phyloP scores from a whole-genome alignment of 768 basidiomycete genomes.

The Polyporus arcularius region DNA sequence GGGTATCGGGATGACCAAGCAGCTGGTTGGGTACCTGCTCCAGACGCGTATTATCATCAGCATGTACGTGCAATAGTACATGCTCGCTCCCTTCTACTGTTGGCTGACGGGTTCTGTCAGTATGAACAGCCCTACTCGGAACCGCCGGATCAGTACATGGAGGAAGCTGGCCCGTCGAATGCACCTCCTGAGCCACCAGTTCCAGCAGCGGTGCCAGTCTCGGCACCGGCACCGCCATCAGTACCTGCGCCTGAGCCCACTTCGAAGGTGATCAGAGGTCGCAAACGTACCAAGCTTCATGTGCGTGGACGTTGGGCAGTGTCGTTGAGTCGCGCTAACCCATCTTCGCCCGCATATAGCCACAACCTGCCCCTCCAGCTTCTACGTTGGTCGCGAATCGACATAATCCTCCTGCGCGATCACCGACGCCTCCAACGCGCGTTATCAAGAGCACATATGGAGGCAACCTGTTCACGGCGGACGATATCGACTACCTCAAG shows the following conservation, averaged over 20 bases:
- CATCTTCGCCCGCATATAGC: slow-evolving; percentile 2
- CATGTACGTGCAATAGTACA: slow-evolving; percentile 12
- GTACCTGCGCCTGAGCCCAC: slow-evolving; percentile 14
- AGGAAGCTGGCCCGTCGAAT: slow-evolving; percentile 50
- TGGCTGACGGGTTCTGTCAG: slow-evolving; percentile 29
- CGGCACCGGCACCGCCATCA: slow-evolving; percentile 16
- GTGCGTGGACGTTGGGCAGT: slow-evolving; percentile 30
- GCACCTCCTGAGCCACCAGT: slow-evolving; percentile 41
- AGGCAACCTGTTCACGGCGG: slow-evolving; percentile 83
- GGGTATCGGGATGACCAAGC: slow-evolving; percentile 62
- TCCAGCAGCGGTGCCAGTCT: slow-evolving; percentile 10
- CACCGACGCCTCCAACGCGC: slow-evolving; percentile 80
- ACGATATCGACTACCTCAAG: slow-evolving; percentile 81
- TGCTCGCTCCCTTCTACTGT: background rate
- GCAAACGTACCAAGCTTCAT: slow-evolving; percentile 67
- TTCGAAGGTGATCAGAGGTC: slow-evolving; percentile 57
- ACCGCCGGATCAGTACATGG: slow-evolving; percentile 50
- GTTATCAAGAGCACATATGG: slow-evolving; percentile 90
- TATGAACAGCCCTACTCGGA: slow-evolving; percentile 63
- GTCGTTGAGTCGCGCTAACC: background rate
- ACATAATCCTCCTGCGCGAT: slow-evolving; percentile 67
- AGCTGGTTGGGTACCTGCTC: slow-evolving; percentile 37
- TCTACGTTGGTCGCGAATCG: slow-evolving; percentile 67
- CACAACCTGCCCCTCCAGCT: slow-evolving; percentile 65
- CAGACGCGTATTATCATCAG: slow-evolving; percentile 19